Evolutionary conservation across 352 stramenopile genomes (phyloP).

Genomic region (Pythium monospermum): DNA sequence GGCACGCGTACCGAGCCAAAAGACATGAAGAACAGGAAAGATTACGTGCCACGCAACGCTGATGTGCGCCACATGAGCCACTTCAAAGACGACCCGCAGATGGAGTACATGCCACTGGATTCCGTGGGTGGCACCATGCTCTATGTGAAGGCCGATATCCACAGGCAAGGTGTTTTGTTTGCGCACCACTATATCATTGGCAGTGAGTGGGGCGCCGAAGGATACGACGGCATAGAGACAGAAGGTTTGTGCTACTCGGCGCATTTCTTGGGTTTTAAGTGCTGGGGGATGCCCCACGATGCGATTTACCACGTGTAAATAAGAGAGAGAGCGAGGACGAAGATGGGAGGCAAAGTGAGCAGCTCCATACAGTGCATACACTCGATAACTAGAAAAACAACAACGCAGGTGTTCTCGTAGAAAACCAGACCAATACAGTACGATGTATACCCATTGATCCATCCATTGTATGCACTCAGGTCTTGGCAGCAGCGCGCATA

Average conservation of each 20-base stretch:
- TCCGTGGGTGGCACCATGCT: constrained; percentile 46
- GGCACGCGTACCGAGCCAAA: constrained; percentile 14
- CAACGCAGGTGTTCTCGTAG: too few species aligned
- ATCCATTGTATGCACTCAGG: too few species aligned
- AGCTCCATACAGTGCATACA: too few species aligned
- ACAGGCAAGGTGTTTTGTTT: constrained; percentile 43
- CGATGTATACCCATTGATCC: too few species aligned
- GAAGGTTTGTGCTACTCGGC: constrained; percentile 43
- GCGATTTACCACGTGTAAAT: constrained; percentile 24
- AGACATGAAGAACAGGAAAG: not conserved
- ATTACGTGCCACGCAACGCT: constrained; percentile 7
- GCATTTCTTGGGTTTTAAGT: constrained; percentile 45
- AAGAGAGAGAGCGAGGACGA: too few species aligned
- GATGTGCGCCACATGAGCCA: constrained; percentile 8
- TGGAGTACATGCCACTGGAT: constrained; percentile 28
- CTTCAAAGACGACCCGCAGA: constrained; percentile 4
- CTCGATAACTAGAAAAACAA: too few species aligned
- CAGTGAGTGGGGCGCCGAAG: constrained; percentile 32
- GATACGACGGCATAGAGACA: constrained; percentile 50
- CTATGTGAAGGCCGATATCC: constrained; percentile 39
- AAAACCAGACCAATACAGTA: too few species aligned
- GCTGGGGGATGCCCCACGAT: constrained; percentile 45
- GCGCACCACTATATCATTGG: constrained; percentile 36
- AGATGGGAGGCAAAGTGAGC: too few species aligned
- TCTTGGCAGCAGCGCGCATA: too few species aligned